phyloP scores from a whole-genome alignment of 306 rosid species.

The Cucurbita ficifolia region DNA sequence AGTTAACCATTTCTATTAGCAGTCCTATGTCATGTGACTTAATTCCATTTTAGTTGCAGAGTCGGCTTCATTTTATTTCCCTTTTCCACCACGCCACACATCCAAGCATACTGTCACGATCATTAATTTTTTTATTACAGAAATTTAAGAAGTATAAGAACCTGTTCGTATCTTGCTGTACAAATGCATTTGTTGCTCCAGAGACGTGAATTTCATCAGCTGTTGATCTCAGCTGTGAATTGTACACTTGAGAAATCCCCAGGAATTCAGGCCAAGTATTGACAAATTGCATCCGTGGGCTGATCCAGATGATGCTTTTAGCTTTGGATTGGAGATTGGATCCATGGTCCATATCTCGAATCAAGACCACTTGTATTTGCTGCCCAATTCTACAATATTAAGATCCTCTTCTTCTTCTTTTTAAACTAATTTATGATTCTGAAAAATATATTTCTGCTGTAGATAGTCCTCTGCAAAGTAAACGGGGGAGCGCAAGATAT shows the following conservation, averaged over 20 bases:
- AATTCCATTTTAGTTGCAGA: not conserved
- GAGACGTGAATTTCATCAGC: constrained; percentile 71
- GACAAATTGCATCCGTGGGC: constrained; percentile 12
- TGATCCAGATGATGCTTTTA: constrained; percentile 42
- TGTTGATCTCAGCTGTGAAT: constrained; percentile 59
- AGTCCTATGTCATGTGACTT: not conserved
- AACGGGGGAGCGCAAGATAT: constrained; percentile 7
- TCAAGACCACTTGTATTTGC: constrained; percentile 6
- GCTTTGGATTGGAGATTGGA: constrained; percentile 38
- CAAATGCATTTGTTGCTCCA: constrained; percentile 60
- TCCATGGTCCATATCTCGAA: constrained; percentile 74
- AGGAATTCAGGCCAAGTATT: constrained; percentile 46
- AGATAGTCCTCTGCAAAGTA: constrained; percentile 85
- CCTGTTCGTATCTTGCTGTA: constrained; percentile 85
- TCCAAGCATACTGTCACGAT: not conserved
- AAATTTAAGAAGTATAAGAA: constrained; percentile 12
- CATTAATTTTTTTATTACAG: not conserved
- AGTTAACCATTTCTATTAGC: not conserved
- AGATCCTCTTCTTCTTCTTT: constrained; percentile 1
- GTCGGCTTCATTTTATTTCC: not conserved
- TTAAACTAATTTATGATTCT: not conserved
- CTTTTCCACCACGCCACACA: not conserved
- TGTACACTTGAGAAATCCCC: constrained; percentile 34
- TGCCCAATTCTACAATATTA: constrained; percentile 2
- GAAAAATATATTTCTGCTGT: constrained; percentile 28